Evolutionary conservation across 1,284 basidiomycete species (phyloP), one percentile per base, ranked within the genome.

Genomic region (Moesziomyces globuligerus): DNA sequence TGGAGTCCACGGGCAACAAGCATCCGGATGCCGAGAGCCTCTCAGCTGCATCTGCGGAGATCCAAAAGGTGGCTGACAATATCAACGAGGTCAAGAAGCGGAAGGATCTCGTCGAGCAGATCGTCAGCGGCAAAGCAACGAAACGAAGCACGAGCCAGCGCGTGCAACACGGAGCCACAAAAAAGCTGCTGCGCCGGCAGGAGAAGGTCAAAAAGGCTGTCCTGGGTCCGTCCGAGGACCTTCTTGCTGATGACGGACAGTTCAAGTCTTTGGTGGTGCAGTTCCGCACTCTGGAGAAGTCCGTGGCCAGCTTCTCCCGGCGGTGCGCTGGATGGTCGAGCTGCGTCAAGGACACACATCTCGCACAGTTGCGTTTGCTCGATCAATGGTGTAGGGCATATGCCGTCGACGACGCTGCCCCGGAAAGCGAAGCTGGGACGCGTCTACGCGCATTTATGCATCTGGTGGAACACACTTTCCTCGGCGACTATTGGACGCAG

Each of bases 71-170:
- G 4, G 92, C 93, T 0, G 86, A 88, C 68, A 89, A 90, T 62
- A 91, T 97, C 44, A 95, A 96, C 75, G 93, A 95, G 79, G 90
- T 89, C 39, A 87, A 92, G 76, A 86, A 93, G 55, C 86, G 93
- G 23, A 89, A 90, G 71, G 94, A 96, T 80, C 89, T 94, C 3
- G 80, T 84, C 26, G 74, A 70, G 10, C 76, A 78, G n/a, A 74
- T 78, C 36, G 70, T 70, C 46, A 66, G 60, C 25, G 72, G 61
- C 58, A 70, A 69, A 39, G 21, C 48, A 2, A 34, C 65, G 23
- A 69, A 60, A 23, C 58, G 64, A 15, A 50, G 57, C 8, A 60
- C 68, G 8, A 62, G 69, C 38, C 70, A 72, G 21, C 58, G 64
- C 10, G 51, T 71, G 40, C 67, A 66, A 42, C 67, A 71, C 20